phyloP scores from a whole-genome alignment of 1,139 yeast species.

The Geotrichum restrictum region DNA sequence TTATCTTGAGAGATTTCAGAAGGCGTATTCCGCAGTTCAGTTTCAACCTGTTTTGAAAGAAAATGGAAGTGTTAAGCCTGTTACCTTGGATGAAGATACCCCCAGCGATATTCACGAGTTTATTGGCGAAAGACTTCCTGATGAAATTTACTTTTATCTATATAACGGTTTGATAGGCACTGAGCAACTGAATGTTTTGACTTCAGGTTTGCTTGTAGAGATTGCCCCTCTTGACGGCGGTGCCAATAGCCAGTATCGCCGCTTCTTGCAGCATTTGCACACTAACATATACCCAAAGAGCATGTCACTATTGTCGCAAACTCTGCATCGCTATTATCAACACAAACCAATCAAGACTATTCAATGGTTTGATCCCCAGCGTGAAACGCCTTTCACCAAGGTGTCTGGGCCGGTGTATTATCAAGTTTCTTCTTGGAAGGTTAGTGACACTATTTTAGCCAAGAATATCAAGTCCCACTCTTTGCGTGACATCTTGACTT shows the following conservation, averaged over 20 bases:
- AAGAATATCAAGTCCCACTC: constrained; percentile 9
- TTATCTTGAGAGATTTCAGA: constrained; percentile 45
- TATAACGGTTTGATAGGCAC: constrained; percentile 72
- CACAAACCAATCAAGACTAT: constrained; percentile 52
- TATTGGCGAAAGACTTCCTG: constrained; percentile 80
- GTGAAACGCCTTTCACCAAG: constrained; percentile 24
- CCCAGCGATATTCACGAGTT: constrained; percentile 83
- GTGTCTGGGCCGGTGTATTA: constrained; percentile 27
- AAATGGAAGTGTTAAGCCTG: constrained; percentile 66
- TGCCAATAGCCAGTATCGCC: constrained; percentile 53
- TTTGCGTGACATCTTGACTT: constrained; percentile 12
- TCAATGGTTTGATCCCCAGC: constrained; percentile 52
- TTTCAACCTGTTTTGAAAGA: constrained; percentile 67
- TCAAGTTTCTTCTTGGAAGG: constrained; percentile 27
- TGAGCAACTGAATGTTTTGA: constrained; percentile 61
- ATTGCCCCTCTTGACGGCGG: constrained; percentile 72
- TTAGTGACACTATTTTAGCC: constrained; percentile 19
- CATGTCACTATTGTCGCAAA: constrained; percentile 64
- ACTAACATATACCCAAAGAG: constrained; percentile 53
- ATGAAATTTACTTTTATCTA: constrained; percentile 77
- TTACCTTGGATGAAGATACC: constrained; percentile 42
- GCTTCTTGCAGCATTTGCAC: constrained; percentile 49
- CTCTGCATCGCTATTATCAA: constrained; percentile 81
- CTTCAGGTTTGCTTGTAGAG: constrained; percentile 61
- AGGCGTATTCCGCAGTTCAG: constrained; percentile 51